These are phyloP conservation scores for Camelina hispida DNA, from an alignment of 345 rosid genomes.

Conservation along the genomic window DNA sequence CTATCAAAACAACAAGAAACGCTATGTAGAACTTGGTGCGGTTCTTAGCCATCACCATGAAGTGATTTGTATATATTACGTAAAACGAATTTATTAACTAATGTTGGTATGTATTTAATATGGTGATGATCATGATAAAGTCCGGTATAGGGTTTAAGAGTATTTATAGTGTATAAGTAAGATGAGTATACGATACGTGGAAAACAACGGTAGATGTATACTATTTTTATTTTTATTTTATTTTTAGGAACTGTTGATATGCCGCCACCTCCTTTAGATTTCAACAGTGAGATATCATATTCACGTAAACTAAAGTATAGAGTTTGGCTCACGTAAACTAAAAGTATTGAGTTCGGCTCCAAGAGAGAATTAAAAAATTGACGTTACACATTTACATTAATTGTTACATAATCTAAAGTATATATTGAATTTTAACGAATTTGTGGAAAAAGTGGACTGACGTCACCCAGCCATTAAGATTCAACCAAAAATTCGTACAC, in stretches of 20 bases:
- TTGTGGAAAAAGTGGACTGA: not conserved
- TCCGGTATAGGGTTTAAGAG: conserved; percentile 10
- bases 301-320: conserved; percentile 35
- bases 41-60: conserved; percentile 38
- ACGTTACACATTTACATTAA: conserved; percentile 7
- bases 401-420: not conserved
- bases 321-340: conserved; percentile 19
- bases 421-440: not conserved
- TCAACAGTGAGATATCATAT: conserved; percentile 33
- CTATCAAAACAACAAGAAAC: conserved; percentile 22
- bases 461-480: not conserved
- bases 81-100: conserved; percentile 8
- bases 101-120: conserved; percentile 14
- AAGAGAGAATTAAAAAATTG: conserved; percentile 4
- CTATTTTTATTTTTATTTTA: not conserved
- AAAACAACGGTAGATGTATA: not conserved
- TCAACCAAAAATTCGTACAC: not conserved
- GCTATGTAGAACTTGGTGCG: conserved; percentile 6
- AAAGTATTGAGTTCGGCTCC: conserved; percentile 27
- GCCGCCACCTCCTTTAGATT: conserved; percentile 35
- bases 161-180: conserved; percentile 42
- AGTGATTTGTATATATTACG: conserved; percentile 6
- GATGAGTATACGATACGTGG: conserved; percentile 1
- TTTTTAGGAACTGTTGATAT: conserved; percentile 32
- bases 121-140: conserved; percentile 22